These are phyloP conservation scores for Malassezia sympodialis DNA, from an alignment of 1,284 basidiomycete species.

Conservation along the genomic window DNA sequence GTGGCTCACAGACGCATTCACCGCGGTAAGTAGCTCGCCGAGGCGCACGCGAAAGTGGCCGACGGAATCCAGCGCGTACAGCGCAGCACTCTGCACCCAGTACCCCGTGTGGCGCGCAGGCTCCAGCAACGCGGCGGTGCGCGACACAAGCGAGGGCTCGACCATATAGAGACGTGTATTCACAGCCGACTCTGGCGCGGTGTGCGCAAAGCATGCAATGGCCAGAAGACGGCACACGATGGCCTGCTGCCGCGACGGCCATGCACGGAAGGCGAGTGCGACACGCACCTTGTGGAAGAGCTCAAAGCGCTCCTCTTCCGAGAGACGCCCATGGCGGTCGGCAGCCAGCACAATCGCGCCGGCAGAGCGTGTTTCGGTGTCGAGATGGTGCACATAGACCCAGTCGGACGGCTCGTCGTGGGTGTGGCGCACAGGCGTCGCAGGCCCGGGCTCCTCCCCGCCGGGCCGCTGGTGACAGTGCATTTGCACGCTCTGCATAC, in stretches of 20 bases:
- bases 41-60: constrained; percentile 72
- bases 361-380: constrained; percentile 15
- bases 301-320: constrained; percentile 76
- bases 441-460: neutral
- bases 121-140: constrained; percentile 31
- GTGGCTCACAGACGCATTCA: constrained; percentile 92
- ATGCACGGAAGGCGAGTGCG: constrained; percentile 60
- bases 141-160: constrained; percentile 68
- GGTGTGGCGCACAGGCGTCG: constrained; percentile 4
- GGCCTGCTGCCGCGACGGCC: constrained; percentile 65
- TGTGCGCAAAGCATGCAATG: constrained; percentile 62
- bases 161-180: constrained; percentile 77
- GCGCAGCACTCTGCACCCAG: constrained; percentile 61
- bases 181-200: constrained; percentile 59
- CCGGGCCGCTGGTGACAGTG: constrained; percentile 50
- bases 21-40: constrained; percentile 74
- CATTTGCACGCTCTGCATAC: constrained; percentile 48
- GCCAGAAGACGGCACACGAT: constrained; percentile 72
- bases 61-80: constrained; percentile 80
- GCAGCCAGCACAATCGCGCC: constrained; percentile 60
- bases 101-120: constrained; percentile 22
- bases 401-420: constrained; percentile 14
- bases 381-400: constrained; percentile 1
- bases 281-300: constrained; percentile 76
- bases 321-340: constrained; percentile 63